These are phyloP conservation scores for Theileria luwenshuni DNA, from an alignment of 169 alveolate genomes.

Conservation along the genomic window DNA sequence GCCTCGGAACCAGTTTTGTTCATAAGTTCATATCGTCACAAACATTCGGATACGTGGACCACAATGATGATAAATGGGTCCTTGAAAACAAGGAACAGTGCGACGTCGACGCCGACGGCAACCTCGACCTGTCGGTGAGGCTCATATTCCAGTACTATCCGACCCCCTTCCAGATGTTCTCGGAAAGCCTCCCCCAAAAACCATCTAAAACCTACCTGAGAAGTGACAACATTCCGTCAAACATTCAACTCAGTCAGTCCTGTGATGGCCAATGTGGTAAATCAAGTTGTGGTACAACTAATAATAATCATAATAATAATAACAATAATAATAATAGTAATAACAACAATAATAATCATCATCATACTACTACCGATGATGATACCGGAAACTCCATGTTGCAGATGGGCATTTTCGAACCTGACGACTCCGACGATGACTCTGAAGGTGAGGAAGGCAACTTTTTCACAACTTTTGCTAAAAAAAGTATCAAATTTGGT, in stretches of 20 bases:
- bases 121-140: conserved; percentile 34
- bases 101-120: conserved; percentile 32
- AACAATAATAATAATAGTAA: neutral
- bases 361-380: neutral
- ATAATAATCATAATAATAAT: neutral
- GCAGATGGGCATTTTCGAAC: conserved; percentile 5
- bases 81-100: conserved; percentile 24
- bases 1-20: conserved; percentile 2
- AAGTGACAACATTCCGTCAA: neutral
- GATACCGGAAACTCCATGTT: neutral
- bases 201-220: neutral
- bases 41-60: conserved; percentile 22
- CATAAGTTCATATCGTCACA: conserved; percentile 4
- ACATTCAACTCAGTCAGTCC: neutral
- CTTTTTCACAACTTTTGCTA: neutral
- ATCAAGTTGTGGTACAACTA: neutral
- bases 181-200: neutral
- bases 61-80: conserved; percentile 16
- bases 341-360: neutral
- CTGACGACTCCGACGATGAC: conserved; percentile 13
- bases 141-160: conserved; percentile 58
- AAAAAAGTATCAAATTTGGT: conserved; percentile 1
- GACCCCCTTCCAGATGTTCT: conserved; percentile 10
- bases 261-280: neutral
- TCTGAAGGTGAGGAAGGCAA: conserved; percentile 15